A percentile compares a stretch with the other conserved stretches of the same genome.
Conservation (phyloP, 257 asterid genomes). For the Ocimum tenuiflorum region DNA sequence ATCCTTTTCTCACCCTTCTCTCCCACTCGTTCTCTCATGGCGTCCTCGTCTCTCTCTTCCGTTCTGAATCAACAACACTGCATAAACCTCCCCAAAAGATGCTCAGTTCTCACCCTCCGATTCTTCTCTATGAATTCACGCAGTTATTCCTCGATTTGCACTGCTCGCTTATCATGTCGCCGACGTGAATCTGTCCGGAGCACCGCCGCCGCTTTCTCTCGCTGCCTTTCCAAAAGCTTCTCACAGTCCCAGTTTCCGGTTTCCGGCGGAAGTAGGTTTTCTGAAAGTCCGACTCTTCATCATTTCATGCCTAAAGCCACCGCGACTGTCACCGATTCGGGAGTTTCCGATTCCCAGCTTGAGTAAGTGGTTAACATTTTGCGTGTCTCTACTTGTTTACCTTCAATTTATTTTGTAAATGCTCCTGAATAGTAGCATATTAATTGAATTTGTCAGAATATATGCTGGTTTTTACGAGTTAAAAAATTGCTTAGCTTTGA, state of each 20-base stretch:
- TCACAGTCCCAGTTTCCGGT: conserved; percentile 30
- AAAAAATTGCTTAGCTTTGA: background rate
- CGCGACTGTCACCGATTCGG: conserved; percentile 25
- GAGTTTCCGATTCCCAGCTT: conserved; percentile 35
- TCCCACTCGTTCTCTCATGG: conserved; percentile 37
- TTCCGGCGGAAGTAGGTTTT: conserved; percentile 19
- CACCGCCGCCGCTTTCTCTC: conserved; percentile 29
- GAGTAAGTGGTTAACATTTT: conserved; percentile 40
- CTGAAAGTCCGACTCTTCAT: conserved; percentile 40
- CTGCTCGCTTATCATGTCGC: conserved; percentile 21
- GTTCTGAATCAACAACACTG: conserved; percentile 52
- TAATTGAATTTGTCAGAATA: background rate
- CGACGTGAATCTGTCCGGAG: conserved; percentile 22
- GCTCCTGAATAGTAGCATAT: background rate
- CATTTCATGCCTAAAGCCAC: conserved; percentile 62
- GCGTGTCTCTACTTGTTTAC: background rate
- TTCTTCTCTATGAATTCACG: conserved; percentile 28
- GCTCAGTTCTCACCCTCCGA: conserved; percentile 43
- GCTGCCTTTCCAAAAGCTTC: conserved; percentile 35
- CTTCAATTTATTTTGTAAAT: background rate
- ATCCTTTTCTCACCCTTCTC: conserved; percentile 18
- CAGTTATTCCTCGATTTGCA: conserved; percentile 19
- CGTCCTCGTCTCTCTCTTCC: conserved; percentile 51
- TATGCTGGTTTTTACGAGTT: background rate
- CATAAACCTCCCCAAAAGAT: conserved; percentile 39